Percentiles rank a stretch among this genome's conserved stretches.
These are phyloP conservation scores for Dictyostelium purpureum DNA, from an alignment of 78 protist species.

Conservation along the genomic window DNA sequence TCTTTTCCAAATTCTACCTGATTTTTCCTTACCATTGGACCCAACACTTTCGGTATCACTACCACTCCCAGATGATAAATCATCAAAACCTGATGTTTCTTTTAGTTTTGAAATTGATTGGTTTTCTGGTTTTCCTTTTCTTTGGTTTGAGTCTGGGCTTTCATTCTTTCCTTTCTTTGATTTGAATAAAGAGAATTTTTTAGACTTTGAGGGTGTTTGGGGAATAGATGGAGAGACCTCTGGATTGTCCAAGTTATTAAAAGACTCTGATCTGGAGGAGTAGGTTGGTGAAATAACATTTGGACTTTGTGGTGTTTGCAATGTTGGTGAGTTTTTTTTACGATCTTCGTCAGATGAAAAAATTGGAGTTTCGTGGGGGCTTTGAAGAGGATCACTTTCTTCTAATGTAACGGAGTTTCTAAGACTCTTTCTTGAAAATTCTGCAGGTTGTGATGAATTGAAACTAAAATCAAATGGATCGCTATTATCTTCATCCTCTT, in stretches of 20 bases:
- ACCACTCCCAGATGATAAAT: neutral
- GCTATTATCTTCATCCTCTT: neutral
- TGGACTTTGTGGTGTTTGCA: too few species aligned
- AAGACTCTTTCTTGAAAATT: neutral
- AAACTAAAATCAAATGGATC: conserved; percentile 72
- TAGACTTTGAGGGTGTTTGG: neutral
- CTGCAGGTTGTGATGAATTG: neutral
- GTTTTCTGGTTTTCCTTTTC: conserved; percentile 1
- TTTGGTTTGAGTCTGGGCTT: neutral
- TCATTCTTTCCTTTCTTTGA: neutral
- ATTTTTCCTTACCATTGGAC: neutral
- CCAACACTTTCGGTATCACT: neutral
- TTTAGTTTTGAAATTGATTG: neutral
- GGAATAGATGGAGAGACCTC: neutral
- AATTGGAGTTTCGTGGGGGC: neutral
- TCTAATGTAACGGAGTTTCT: neutral
- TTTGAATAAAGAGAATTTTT: neutral
- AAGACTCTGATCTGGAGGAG: neutral
- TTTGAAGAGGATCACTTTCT: neutral
- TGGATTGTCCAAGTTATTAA: neutral
- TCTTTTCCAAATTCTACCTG: neutral
- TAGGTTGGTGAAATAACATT: neutral
- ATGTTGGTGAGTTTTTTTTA: neutral
- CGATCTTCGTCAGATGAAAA: conserved; percentile 9
- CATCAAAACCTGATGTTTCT: neutral